These are phyloP conservation scores for Acanthamoeba rhysodes DNA, from an alignment of 208 protist species.

Conservation along the genomic window DNA sequence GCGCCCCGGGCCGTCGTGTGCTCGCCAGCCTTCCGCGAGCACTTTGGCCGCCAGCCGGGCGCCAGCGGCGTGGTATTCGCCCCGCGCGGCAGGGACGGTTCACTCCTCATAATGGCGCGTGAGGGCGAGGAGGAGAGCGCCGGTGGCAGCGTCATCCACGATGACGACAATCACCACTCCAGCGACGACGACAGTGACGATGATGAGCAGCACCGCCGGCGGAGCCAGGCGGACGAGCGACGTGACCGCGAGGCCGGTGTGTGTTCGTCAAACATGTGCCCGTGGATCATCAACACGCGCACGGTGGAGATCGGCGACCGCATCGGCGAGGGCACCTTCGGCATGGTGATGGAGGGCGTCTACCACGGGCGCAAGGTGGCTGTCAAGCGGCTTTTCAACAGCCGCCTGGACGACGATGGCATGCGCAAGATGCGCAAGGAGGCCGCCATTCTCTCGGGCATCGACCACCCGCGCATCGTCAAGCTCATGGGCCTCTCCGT, in stretches of 20 bases:
- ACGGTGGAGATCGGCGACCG: background rate
- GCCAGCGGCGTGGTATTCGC: background rate
- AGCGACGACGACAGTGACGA: background rate
- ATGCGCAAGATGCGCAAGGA: conserved; percentile 7
- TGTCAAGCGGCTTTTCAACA: background rate
- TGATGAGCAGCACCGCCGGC: background rate
- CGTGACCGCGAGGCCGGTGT: background rate
- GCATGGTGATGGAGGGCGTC: background rate
- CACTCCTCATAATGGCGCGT: background rate
- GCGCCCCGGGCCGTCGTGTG: background rate
- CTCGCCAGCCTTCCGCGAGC: conserved; percentile 18
- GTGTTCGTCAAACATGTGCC: background rate
- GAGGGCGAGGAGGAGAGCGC: background rate
- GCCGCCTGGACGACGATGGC: background rate
- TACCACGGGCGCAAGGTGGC: conserved; percentile 19
- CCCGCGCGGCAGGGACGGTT: background rate
- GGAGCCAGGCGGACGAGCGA: background rate
- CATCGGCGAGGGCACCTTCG: background rate
- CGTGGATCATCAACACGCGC: conserved; percentile 28
- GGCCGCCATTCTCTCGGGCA: background rate
- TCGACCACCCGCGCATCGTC: conserved; percentile 36
- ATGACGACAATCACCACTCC: background rate
- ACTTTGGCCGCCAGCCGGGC: background rate
- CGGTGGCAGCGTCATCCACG: background rate
- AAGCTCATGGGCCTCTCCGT: conserved; percentile 65